A percentile compares a stretch with the other conserved stretches of the same genome.
Evolutionary conservation across 2,329 filamentous ascomycete genomes (phyloP).

Genomic region (Tolypocladium capitatum): DNA sequence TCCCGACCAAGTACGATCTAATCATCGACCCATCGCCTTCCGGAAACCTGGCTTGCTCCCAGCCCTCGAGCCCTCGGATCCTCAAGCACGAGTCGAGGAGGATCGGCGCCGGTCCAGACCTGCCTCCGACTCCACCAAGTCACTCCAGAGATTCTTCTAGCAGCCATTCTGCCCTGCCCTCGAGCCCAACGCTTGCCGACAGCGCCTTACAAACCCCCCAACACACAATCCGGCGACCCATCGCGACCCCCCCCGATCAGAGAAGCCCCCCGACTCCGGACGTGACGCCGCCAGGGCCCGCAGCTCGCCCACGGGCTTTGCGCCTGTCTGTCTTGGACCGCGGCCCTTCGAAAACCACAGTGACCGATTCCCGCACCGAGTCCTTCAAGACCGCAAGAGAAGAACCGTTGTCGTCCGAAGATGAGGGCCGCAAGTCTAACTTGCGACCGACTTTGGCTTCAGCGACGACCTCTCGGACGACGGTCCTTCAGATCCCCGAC

Average conservation of each 20-base stretch:
- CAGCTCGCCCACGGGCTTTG: constrained; percentile 27
- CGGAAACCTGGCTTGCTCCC: constrained; percentile 14
- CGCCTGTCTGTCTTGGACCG: constrained; percentile 37
- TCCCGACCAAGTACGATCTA: constrained; percentile 10
- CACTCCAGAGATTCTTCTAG: constrained; percentile 46
- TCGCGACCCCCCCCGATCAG: constrained; percentile 50
- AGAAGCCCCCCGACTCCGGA: constrained; percentile 63
- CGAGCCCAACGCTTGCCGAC: constrained; percentile 26
- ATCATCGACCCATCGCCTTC: constrained; percentile 15
- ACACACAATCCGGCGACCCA: constrained; percentile 24
- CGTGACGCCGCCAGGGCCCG: constrained; percentile 52
- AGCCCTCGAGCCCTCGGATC: constrained; percentile 23
- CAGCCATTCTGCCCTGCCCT: constrained; percentile 29
- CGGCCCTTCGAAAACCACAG: constrained; percentile 37
- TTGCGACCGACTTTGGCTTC: constrained; percentile 26
- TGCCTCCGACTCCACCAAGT: constrained; percentile 50
- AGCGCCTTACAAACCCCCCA: constrained; percentile 25
- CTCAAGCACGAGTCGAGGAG: constrained; percentile 28
- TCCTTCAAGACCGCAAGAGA: constrained; percentile 64
- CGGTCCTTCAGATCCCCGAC: constrained; percentile 25
- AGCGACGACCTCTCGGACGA: constrained; percentile 28
- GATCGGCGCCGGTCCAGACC: constrained; percentile 31
- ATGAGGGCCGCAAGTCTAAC: constrained; percentile 34
- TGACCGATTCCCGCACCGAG: constrained; percentile 48
- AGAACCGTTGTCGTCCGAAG: constrained; percentile 48